Base-by-base conservation (phyloP, 768 basidiomycete genomes). In the Leccinum incarnatum region DNA sequence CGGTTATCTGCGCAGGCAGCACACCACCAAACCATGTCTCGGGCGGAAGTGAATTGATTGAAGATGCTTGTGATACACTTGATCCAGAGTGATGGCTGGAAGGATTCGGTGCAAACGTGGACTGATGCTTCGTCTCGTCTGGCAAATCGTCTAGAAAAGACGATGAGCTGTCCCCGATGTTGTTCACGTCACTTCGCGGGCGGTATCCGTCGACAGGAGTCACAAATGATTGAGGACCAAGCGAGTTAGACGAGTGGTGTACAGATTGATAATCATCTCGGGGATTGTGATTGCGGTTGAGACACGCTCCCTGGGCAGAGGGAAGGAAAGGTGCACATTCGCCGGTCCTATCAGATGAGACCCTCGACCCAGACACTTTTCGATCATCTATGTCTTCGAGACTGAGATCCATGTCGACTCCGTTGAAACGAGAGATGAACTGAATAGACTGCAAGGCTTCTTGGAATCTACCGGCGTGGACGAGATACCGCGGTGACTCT, bases 401-500 rank as follows among this genome's bases (percentile, higher is more conserved):
- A 32, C 82, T 84, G 29, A 95, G 79, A 4, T 78, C 73, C 0
- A 95, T 73, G 53, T 85, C 77, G 15, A 85, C 83, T 2, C 91
- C 93, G 71, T 98, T 98, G 75, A 90, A 93, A 34, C 80, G 81
- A 3, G 91, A 91, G 48, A 99, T 98, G 63, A 91, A 75, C 64
- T 88, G 87, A 0, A 99, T 80, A 0, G 87, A 87, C 62, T 89
- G 83, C 36, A 96, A 74, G 0, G 95, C 96, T 63, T 97, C 95
- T 36, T 85, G 81, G 32, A 83, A 87, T 47, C 93, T 83, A 12
- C 94, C 93, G 0, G 91, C 87, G 49, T 94, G 88, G 5, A 96
- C 93, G 58, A 99, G 87, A 69, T 88, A 98, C 25, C 94, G 85
- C 1, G 97, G 95, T 0, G 94, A 95, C 74, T 99, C 97, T 71